Evolutionary conservation across 495 filamentous ascomycete species (phyloP).

Genomic region (Xylaria venustula): DNA sequence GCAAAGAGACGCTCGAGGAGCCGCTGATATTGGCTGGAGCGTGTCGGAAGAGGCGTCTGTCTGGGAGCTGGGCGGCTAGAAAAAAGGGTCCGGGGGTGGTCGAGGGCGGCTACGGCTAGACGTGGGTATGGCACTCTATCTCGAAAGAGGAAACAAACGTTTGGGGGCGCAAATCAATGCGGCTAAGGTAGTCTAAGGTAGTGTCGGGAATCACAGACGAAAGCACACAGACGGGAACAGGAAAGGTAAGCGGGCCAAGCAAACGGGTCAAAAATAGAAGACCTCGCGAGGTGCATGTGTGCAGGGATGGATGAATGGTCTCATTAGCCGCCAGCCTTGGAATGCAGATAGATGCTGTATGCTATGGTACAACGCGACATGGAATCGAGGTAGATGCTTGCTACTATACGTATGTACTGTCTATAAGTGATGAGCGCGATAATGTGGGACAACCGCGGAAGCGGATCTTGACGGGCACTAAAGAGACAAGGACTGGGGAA

Average conservation of each 20-base stretch:
- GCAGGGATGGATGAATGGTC: constrained; percentile 7
- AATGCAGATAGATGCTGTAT: constrained; percentile 11
- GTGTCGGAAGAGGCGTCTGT: constrained; percentile 49
- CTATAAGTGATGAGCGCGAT: constrained; percentile 27
- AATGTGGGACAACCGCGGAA: constrained; percentile 7
- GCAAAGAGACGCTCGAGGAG: constrained; percentile 35
- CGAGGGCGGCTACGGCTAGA: constrained; percentile 49
- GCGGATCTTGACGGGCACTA: neutral
- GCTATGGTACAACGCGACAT: neutral
- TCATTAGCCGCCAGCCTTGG: constrained; percentile 34
- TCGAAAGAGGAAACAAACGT: neutral
- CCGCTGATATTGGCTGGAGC: constrained; percentile 47
- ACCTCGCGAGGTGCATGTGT: neutral
- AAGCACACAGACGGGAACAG: constrained; percentile 11
- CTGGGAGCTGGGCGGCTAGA: constrained; percentile 50
- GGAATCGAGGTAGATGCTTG: neutral
- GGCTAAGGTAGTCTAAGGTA: too few species aligned
- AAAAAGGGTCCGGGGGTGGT: constrained; percentile 31
- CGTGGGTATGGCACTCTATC: neutral
- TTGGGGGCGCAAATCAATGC: constrained; percentile 22
- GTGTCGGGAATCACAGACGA: neutral
- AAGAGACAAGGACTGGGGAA: neutral
- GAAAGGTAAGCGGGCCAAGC: constrained; percentile 11
- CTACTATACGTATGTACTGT: constrained; percentile 7
- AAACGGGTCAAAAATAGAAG: constrained; percentile 31